Evolutionary conservation across 2,329 filamentous ascomycete species (phyloP).

Genomic region (Epicoccum nigrum): DNA sequence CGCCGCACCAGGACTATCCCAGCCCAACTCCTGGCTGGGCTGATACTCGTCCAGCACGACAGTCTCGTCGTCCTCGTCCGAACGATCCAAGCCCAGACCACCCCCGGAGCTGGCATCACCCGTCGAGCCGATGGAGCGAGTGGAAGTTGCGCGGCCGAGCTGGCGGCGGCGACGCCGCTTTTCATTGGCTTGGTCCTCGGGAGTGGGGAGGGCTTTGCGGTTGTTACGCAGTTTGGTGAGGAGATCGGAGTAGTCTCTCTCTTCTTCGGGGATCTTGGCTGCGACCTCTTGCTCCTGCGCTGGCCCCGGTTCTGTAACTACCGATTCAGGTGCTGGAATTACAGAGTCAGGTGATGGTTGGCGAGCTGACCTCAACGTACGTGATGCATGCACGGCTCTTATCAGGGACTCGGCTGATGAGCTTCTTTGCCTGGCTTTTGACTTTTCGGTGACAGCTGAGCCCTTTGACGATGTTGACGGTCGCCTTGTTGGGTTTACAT

Average conservation of each 20-base stretch:
- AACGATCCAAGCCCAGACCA: constrained; percentile 20
- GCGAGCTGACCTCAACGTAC: constrained; percentile 17
- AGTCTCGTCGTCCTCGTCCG: constrained; percentile 27
- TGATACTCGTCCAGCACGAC: constrained; percentile 35
- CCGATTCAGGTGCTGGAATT: constrained; percentile 23
- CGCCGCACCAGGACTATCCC: constrained; percentile 46
- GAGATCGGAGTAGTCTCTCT: constrained; percentile 42
- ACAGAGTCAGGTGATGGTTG: constrained; percentile 36
- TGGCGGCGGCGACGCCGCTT: constrained; percentile 33
- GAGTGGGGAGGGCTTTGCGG: constrained; percentile 32
- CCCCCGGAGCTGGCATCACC: constrained; percentile 33
- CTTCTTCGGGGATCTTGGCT: constrained; percentile 23
- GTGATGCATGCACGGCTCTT: constrained; percentile 24
- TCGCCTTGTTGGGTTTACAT: constrained; percentile 39
- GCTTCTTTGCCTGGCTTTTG: constrained; percentile 23
- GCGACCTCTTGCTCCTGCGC: constrained; percentile 15
- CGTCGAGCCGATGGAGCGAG: constrained; percentile 37
- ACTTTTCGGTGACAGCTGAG: constrained; percentile 16
- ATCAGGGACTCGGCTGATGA: constrained; percentile 32
- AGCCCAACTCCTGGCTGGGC: constrained; percentile 46
- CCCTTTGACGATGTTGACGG: constrained; percentile 36
- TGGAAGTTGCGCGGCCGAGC: constrained; percentile 41
- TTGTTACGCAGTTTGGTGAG: constrained; percentile 40
- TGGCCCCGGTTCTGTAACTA: constrained; percentile 14
- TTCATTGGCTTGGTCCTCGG: constrained; percentile 27